Evolutionary conservation across 2,329 filamentous ascomycete species (phyloP), one percentile per base, ranked within the genome.

Genomic region (Fusarium torulosum): DNA sequence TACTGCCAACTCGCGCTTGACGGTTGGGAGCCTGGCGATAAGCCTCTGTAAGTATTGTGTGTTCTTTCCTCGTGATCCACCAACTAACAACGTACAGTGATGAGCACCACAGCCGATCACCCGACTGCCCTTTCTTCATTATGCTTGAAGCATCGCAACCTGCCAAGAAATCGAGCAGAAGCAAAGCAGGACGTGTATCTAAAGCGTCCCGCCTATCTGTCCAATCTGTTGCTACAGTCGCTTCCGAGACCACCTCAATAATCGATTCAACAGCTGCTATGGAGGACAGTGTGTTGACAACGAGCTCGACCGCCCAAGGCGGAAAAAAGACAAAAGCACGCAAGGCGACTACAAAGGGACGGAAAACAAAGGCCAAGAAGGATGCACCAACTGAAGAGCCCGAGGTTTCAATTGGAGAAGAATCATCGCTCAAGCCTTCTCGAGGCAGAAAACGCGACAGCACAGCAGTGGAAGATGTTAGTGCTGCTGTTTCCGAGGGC

Each of bases 11-110:
- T 98, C 17, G 93, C 91, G 13, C 85, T 99, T 13, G 95, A 98
- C 77, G 94, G 94, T 8, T 99, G 96, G 96, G 96, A 98, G 75
- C 90, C 91, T 2, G 90, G 90, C 60, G 96, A 99, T 77, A 93
- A 97, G 75, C 96, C 96, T 63, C 87, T 91, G 89, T 94, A 78
- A 79, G 91, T 79, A 60, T 74, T 65, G 50, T 9, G n/a, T 29
- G 15, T 14, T 35, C 8, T 14, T 20, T 37, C 17, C 14, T 33
- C 6, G n/a, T 49, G 38, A 10, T 45, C 13, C n/a, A 27, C 20
- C 14, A 27, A 52, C 74, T 79, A 59, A 80, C 69, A 19, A 11
- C 17, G 44, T 29, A 59, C 6, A 95, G 92, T 75, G 90, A 96
- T 63, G 96, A 99, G 76, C 96, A 99, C 76, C 88, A 90, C 72